A percentile compares a stretch with the other conserved stretches of the same genome.
These are phyloP conservation scores for Aureobasidium uvarum DNA, from an alignment of 2,329 filamentous ascomycete genomes.

Conservation along the genomic window DNA sequence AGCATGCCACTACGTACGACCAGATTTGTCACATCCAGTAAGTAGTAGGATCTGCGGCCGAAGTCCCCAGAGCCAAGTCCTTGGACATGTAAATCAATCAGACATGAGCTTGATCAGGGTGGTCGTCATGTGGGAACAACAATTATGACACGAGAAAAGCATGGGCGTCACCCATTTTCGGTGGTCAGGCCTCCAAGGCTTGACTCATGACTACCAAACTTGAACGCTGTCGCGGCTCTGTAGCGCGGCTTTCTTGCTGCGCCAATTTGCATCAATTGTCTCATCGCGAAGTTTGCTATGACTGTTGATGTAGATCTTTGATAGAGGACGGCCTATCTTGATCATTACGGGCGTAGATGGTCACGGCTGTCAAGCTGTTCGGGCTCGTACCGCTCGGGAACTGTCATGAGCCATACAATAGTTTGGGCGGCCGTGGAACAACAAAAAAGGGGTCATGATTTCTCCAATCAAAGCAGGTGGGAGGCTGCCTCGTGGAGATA, in stretches of 20 bases:
- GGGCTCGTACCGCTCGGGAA: constrained; percentile 22
- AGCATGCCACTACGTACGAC: not conserved
- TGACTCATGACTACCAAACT: constrained; percentile 14
- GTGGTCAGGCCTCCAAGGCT: not conserved
- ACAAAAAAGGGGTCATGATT: constrained; percentile 14
- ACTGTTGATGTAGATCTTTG: constrained; percentile 12
- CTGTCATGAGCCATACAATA: constrained; percentile 8
- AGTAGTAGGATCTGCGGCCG: constrained; percentile 4
- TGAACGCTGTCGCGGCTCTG: not conserved
- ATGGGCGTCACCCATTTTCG: not conserved
- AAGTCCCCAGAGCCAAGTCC: constrained; percentile 15
- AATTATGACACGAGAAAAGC: not conserved
- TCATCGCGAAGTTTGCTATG: not conserved
- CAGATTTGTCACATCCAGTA: constrained; percentile 17
- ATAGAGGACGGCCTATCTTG: not conserved
- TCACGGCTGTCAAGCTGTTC: not conserved
- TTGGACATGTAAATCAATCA: constrained; percentile 7
- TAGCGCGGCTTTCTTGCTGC: not conserved
- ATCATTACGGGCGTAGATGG: constrained; percentile 11
- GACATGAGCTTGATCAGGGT: constrained; percentile 16
- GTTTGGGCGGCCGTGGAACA: constrained; percentile 4
- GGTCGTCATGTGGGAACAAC: not conserved
- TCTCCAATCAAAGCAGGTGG: constrained; percentile 6
- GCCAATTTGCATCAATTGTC: not conserved
- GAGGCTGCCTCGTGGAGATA: constrained; percentile 15